phyloP scores from a whole-genome alignment of 345 rosid genomes.

The Erucastrum elatum region DNA sequence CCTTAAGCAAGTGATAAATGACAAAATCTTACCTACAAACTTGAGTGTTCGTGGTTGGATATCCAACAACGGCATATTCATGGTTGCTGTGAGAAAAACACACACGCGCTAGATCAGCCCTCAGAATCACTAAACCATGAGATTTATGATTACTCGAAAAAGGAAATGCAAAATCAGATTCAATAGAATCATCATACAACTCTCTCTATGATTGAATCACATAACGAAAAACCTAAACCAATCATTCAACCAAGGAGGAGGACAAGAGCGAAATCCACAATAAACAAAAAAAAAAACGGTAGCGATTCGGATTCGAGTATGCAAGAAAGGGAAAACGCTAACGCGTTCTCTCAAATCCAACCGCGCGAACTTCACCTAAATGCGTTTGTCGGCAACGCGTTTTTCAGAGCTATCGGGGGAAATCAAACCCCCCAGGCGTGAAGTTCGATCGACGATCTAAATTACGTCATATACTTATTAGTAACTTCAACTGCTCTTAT shows the following conservation, averaged over 20 bases:
- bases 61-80: constrained; percentile 72
- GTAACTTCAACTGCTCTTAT: neutral
- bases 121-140: constrained; percentile 6
- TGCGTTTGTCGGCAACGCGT: neutral
- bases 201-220: neutral
- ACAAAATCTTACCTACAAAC: constrained; percentile 67
- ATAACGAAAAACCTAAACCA: constrained; percentile 13
- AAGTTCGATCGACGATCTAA: neutral
- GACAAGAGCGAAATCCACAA: constrained; percentile 6
- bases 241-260: too few species aligned
- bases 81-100: constrained; percentile 21
- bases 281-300: neutral
- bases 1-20: constrained; percentile 4
- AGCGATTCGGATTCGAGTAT: constrained; percentile 9
- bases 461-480: neutral
- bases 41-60: constrained; percentile 76
- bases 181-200: neutral
- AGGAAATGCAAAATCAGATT: neutral
- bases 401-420: neutral
- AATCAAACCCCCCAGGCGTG: neutral
- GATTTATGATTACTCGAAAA: neutral
- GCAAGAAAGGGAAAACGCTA: too few species aligned
- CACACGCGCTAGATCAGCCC: neutral
- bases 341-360: too few species aligned
- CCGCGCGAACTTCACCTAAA: too few species aligned